A percentile compares a stretch with the other conserved stretches of the same genome.
Evolutionary conservation across 495 filamentous ascomycete genomes (phyloP).

Genomic region (Beverwykella pulmonaria): DNA sequence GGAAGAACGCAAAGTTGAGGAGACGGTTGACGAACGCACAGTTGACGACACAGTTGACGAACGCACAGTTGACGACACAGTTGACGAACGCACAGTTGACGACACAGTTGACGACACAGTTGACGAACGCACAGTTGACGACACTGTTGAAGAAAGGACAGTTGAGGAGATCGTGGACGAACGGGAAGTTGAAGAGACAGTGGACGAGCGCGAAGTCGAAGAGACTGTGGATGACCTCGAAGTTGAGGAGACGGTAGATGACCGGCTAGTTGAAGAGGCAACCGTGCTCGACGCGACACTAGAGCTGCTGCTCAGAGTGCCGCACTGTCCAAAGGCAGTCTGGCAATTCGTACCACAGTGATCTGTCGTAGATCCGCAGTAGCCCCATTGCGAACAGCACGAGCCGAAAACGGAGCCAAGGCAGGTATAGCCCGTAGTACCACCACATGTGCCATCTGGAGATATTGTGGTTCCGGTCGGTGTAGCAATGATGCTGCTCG

Average conservation of each 20-base stretch:
- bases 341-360: constrained; percentile 23
- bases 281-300: background rate
- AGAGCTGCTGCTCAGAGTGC: constrained; percentile 8
- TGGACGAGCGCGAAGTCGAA: background rate
- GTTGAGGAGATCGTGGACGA: background rate
- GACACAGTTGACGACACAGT: background rate
- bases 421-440: constrained; percentile 22
- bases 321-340: constrained; percentile 16
- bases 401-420: constrained; percentile 9
- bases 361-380: constrained; percentile 11
- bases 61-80: background rate
- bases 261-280: background rate
- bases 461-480: background rate
- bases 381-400: constrained; percentile 23
- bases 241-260: background rate
- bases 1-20: background rate
- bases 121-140: background rate
- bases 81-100: background rate
- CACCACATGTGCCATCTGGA: constrained; percentile 11
- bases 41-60: background rate
- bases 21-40: background rate
- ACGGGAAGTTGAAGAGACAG: background rate
- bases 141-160: background rate
- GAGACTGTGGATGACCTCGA: background rate
- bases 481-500: constrained; percentile 7